Conservation (phyloP, 129 eudicot species). For the Cynara cardunculus region DNA sequence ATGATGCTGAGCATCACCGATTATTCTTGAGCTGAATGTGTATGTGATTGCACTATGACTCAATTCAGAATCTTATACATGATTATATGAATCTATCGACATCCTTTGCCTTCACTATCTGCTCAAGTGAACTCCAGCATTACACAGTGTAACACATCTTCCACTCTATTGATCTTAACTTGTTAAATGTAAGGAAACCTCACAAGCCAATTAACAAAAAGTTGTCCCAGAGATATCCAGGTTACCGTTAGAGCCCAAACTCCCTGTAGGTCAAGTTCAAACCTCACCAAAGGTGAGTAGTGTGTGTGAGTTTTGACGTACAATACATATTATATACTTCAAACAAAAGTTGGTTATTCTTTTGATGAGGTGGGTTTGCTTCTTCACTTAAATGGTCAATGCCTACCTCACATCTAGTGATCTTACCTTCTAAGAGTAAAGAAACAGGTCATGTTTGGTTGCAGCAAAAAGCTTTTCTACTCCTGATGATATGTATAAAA, state of each 20-base stretch:
- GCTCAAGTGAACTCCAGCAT: background rate
- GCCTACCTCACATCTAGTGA: background rate
- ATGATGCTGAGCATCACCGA: background rate
- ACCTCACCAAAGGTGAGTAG: background rate
- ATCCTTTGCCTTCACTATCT: background rate
- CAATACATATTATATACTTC: background rate
- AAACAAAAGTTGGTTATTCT: background rate
- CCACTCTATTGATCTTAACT: background rate
- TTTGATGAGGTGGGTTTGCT: background rate
- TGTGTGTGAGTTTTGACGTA: background rate
- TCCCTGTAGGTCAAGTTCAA: background rate
- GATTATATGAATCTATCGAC: background rate
- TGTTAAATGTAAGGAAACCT: background rate
- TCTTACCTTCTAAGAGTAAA: background rate
- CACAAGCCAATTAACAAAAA: too few species aligned
- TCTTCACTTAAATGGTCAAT: background rate
- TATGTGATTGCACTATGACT: background rate
- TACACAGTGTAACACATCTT: background rate
- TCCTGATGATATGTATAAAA: background rate
- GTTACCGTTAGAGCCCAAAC: background rate
- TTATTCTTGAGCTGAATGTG: background rate
- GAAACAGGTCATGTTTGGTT: background rate
- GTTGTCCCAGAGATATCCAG: background rate
- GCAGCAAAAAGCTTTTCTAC: background rate
- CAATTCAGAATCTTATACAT: background rate